Percentiles rank a stretch among this genome's conserved stretches.
These are phyloP conservation scores for Linnemannia schmuckeri DNA, from an alignment of 192 early-diverging fungal species.

Conservation along the genomic window DNA sequence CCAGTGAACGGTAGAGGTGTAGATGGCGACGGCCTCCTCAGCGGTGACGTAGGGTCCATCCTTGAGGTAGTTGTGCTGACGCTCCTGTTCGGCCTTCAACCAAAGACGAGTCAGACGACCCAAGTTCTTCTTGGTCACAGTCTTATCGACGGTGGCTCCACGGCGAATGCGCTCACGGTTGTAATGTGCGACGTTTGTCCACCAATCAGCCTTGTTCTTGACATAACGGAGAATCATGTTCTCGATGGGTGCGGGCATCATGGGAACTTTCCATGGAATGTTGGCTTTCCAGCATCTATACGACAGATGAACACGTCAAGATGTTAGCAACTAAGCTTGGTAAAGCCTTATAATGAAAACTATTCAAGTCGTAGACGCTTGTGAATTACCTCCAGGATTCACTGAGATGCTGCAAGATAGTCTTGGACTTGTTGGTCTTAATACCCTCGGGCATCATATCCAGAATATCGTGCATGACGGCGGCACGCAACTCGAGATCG, in stretches of 20 bases:
- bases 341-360: background rate
- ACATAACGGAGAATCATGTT: constrained; percentile 99
- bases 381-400: constrained; percentile 86
- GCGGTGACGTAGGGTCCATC: constrained; percentile 98
- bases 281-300: constrained; percentile 95
- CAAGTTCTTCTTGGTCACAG: constrained; percentile 98
- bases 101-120: constrained; percentile 98
- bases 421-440: constrained; percentile 95
- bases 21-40: constrained; percentile 98
- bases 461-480: constrained; percentile 98
- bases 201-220: constrained; percentile 99
- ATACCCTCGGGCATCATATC: constrained; percentile 99
- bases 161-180: constrained; percentile 98
- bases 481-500: constrained; percentile 97
- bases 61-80: constrained; percentile 99
- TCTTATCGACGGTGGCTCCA: constrained; percentile 99
- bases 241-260: constrained; percentile 96
- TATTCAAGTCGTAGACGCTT: background rate
- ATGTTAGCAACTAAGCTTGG: background rate
- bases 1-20: constrained; percentile 98
- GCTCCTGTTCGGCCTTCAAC: constrained; percentile 99
- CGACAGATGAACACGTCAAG: background rate
- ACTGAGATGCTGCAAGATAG: constrained; percentile 94
- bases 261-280: constrained; percentile 99
- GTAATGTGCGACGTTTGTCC: constrained; percentile 98